Base-by-base conservation (phyloP, 2,329 filamentous ascomycete species). In the Furcasterigmium sp. region DNA sequence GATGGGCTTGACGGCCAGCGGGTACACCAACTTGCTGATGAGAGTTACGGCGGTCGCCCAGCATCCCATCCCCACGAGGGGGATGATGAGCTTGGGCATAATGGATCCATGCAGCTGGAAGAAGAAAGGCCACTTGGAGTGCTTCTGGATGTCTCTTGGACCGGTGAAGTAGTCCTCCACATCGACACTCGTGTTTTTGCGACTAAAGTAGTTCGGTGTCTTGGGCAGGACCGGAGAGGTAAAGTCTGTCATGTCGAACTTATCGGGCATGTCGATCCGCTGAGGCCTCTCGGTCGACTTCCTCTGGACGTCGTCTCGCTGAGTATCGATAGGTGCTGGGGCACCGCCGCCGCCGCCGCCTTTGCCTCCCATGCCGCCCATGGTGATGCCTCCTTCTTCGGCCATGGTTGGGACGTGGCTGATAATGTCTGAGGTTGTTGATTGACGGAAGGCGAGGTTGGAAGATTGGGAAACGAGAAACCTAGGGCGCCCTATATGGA, bases 71-170 rank as follows among this genome's bases (percentile, higher is more conserved):
- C 84, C 72, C 10, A 75, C 8, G 17, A 91, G 60, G 0, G 86
- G 86, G 7, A 90, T 57, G 30, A 90, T 78, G 75, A 91, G 79
- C 56, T 85, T 82, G 11, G 86, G 86, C 45, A 85, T 60, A 47
- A 91, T 81, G 49, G 81, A 86, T 53, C 86, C 86, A 59, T 88
- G 85, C 66, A 91, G 73, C 46, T 84, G 83, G 59, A 91, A 65
- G 58, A 89, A 85, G 49, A 81, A 76, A 15, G 86, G 86, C 74
- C 84, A 83, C 71, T 87, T 89, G 17, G 84, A 88, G 62, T 90
- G 85, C 55, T 78, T 78, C 45, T 80, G 72, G 50, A 87, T 76
- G 58, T 89, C 80, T 47, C 83, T 76, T 39, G 86, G 86, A 11
- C 79, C 80, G 39, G 59, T 75, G 56, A 83, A 84, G 59, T 83